Percentiles rank a stretch among this genome's conserved stretches.
These are phyloP conservation scores for Termitomyces sp. DNA, from an alignment of 768 basidiomycete genomes.

Conservation along the genomic window DNA sequence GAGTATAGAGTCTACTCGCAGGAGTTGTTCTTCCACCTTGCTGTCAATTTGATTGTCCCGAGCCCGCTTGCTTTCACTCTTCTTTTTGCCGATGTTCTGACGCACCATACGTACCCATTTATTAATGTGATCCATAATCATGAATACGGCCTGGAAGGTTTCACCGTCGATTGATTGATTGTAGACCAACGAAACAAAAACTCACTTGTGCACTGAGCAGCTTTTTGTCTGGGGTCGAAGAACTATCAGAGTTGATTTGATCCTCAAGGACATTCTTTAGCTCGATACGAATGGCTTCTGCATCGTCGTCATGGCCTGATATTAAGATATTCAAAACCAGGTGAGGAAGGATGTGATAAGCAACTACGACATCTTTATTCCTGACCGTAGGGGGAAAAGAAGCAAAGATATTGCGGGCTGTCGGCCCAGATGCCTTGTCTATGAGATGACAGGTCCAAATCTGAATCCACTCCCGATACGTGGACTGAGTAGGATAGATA, in stretches of 20 bases:
- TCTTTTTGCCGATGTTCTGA: conserved; percentile 51
- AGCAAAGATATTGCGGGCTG: conserved; percentile 66
- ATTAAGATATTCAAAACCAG: conserved; percentile 82
- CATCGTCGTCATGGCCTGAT: conserved; percentile 60
- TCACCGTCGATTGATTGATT: not conserved
- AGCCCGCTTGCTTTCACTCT: conserved; percentile 43
- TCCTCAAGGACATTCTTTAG: conserved; percentile 80
- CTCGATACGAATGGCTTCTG: conserved; percentile 64
- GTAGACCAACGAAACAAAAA: not conserved
- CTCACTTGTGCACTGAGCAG: conserved; percentile 89
- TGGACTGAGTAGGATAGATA: conserved; percentile 69
- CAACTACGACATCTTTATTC: conserved; percentile 92
- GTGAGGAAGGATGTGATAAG: conserved; percentile 86
- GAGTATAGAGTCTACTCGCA: conserved; percentile 74
- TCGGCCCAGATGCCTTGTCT: conserved; percentile 46
- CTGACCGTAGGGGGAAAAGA: conserved; percentile 74
- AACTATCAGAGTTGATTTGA: conserved; percentile 63
- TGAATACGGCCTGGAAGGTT: conserved; percentile 75
- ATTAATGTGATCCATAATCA: conserved; percentile 91
- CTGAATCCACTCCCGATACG: conserved; percentile 97
- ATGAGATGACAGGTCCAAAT: conserved; percentile 83
- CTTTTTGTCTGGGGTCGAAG: conserved; percentile 69
- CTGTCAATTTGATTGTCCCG: conserved; percentile 29
- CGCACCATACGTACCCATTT: conserved; percentile 79
- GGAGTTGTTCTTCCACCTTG: conserved; percentile 53